These are phyloP conservation scores for Arctostaphylos glauca DNA, from an alignment of 148 eudicot genomes.

Conservation along the genomic window DNA sequence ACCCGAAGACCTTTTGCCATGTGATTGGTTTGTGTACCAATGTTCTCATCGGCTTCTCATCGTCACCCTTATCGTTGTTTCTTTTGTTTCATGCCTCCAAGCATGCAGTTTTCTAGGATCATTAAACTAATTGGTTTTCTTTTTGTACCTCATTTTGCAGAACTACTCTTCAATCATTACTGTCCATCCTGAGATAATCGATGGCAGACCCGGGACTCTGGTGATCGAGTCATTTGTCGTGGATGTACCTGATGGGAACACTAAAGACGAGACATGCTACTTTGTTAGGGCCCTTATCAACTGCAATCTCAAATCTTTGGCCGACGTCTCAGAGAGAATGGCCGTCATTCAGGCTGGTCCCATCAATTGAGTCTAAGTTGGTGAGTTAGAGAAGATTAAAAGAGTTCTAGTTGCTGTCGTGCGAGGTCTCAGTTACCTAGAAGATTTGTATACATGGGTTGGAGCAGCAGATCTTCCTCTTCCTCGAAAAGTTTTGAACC, in stretches of 20 bases:
- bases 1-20: not conserved
- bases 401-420: not conserved
- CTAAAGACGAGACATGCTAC: slow-evolving; percentile 65
- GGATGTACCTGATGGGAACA: slow-evolving; percentile 71
- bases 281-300: slow-evolving; percentile 61
- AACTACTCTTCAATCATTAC: slow-evolving; percentile 68
- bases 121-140: not conserved
- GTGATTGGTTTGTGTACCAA: not conserved
- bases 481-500: slow-evolving; percentile 17
- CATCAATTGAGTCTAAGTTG: not conserved
- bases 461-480: slow-evolving; percentile 17
- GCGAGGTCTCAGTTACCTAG: not conserved
- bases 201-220: slow-evolving; percentile 54
- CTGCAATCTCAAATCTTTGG: slow-evolving; percentile 70
- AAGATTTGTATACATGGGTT: not conserved
- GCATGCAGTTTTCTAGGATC: not conserved
- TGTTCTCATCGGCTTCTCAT: not conserved
- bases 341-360: slow-evolving; percentile 33
- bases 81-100: not conserved
- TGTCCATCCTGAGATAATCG: slow-evolving; percentile 61
- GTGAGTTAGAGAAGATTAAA: not conserved
- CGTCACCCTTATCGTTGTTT: not conserved
- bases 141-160: slow-evolving; percentile 36
- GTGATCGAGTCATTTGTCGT: slow-evolving; percentile 74
- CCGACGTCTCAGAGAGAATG: slow-evolving; percentile 70